Evolutionary conservation across 202 grass and related monocot genomes (phyloP).

Genomic region (Musa balbisiana): DNA sequence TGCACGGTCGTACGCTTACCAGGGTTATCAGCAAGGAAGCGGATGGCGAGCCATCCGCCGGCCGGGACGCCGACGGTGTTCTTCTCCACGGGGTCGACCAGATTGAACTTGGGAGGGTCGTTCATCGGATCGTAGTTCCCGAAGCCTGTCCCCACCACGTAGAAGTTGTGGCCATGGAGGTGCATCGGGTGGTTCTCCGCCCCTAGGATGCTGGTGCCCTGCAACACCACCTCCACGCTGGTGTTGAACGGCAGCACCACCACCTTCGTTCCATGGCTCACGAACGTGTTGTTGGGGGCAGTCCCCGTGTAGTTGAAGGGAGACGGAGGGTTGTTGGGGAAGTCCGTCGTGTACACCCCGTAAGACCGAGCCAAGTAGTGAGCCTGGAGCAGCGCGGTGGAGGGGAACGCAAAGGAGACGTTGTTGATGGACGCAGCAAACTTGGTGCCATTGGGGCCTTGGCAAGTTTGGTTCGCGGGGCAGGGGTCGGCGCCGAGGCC

Average conservation of each 20-base stretch:
- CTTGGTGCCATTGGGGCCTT: slow-evolving; percentile 9
- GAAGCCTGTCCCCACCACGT: background rate
- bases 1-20: background rate
- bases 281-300: slow-evolving; percentile 3
- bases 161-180: slow-evolving; percentile 14
- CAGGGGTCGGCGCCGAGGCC: background rate
- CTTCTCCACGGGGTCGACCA: background rate
- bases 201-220: slow-evolving; percentile 6
- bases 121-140: slow-evolving; percentile 2
- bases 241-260: slow-evolving; percentile 5
- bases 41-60: background rate
- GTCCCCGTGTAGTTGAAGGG: slow-evolving; percentile 7
- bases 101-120: background rate
- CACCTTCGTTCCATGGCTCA: background rate
- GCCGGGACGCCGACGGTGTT: slow-evolving; percentile 2
- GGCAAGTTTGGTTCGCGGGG: slow-evolving; percentile 10
- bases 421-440: slow-evolving; percentile 11
- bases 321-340: slow-evolving; percentile 1
- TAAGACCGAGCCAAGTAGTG: background rate
- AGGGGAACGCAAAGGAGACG: background rate
- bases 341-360: background rate
- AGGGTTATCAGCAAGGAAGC: slow-evolving; percentile 3
- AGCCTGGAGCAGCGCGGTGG: background rate
- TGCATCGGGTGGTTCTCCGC: slow-evolving; percentile 12
- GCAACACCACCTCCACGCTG: slow-evolving; percentile 1